Conservation (phyloP, 108 stramenopile species). For the Nitzschia putrida region DNA sequence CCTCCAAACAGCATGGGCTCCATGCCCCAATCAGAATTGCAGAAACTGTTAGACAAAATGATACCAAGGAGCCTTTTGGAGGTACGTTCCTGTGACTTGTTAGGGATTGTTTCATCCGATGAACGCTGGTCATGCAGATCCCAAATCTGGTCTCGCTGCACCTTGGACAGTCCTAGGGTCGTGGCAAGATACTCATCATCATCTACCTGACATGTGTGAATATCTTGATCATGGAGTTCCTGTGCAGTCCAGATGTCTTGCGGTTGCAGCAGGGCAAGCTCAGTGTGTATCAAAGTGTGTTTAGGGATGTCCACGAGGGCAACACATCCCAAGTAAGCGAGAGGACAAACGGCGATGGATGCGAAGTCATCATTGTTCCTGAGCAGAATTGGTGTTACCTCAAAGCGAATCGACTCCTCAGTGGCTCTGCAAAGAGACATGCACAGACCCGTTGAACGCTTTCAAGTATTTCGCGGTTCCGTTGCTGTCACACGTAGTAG, state of each 20-base stretch:
- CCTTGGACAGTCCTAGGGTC: no score
- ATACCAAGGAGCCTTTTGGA: conserved; percentile 2
- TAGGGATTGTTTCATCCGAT: background rate
- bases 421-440: no score
- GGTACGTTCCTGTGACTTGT: background rate
- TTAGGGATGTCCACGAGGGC: conserved; percentile 12
- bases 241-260: conserved; percentile 7
- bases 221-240: background rate
- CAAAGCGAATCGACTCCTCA: no score
- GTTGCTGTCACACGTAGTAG: no score
- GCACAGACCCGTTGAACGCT: no score
- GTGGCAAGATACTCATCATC: conserved; percentile 2
- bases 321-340: conserved; percentile 7
- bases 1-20: conserved; percentile 15
- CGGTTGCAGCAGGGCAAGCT: background rate
- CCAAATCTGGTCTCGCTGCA: conserved; percentile 2
- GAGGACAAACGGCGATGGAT: no score
- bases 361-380: no score
- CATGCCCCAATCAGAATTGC: conserved; percentile 4
- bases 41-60: conserved; percentile 11
- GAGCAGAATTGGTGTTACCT: no score
- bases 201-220: background rate
- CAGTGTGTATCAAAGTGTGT: conserved; percentile 17
- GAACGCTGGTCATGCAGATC: conserved; percentile 12
- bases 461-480: no score